Conservation (phyloP, 2,329 filamentous ascomycete genomes). For the Nemania bipapillata region DNA sequence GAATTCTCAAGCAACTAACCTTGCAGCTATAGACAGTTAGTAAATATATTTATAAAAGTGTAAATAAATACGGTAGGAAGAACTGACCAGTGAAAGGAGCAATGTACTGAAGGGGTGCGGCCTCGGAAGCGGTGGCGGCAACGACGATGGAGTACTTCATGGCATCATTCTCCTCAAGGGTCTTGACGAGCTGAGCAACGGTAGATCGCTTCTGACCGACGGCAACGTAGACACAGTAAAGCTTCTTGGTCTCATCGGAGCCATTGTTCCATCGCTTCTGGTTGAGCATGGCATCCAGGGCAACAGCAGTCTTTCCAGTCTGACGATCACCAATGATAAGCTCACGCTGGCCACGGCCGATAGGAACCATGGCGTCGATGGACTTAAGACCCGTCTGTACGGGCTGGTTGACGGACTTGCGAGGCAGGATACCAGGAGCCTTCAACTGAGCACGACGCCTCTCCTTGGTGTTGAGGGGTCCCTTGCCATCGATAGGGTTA, state of each 20-base stretch:
- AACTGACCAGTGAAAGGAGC: slow-evolving; percentile 83
- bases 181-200: slow-evolving; percentile 99
- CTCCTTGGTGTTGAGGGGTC: slow-evolving; percentile 90
- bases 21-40: background rate
- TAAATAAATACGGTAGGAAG: background rate
- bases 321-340: slow-evolving; percentile 99
- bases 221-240: slow-evolving; percentile 99
- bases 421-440: slow-evolving; percentile 97
- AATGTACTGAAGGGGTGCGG: slow-evolving; percentile 91
- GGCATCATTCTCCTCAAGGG: slow-evolving; percentile 98
- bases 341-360: slow-evolving; percentile 99
- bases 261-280: slow-evolving; percentile 96
- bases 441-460: slow-evolving; percentile 97
- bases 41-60: background rate
- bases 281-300: slow-evolving; percentile 97
- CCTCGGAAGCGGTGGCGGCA: slow-evolving; percentile 96
- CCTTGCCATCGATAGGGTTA: slow-evolving; percentile 99
- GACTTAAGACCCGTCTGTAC: slow-evolving; percentile 99
- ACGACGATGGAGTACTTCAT: slow-evolving; percentile 98
- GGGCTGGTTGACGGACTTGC: slow-evolving; percentile 96
- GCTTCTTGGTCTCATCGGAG: slow-evolving; percentile 94
- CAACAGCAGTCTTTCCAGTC: slow-evolving; percentile 99
- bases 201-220: slow-evolving; percentile 99
- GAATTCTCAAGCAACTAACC: too few relatives aligned
- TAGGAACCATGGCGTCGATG: slow-evolving; percentile 99